Percentiles rank a stretch among this genome's conserved stretches.
Evolutionary conservation across 1,284 basidiomycete species (phyloP).

Genomic region (Cryptococcus amylolentus): DNA sequence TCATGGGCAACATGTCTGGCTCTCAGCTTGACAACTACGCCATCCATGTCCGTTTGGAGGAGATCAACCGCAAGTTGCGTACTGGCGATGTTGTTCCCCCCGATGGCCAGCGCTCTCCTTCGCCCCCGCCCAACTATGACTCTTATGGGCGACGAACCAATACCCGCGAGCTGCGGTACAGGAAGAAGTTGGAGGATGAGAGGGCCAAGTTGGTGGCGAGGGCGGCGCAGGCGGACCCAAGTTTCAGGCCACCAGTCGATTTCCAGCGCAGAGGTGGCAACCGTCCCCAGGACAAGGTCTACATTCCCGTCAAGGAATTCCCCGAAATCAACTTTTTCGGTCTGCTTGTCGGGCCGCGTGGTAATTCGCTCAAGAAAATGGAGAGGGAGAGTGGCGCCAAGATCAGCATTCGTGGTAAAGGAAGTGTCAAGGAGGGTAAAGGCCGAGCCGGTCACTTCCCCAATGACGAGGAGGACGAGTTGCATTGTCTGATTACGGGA

Average conservation of each 20-base stretch:
- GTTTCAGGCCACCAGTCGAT: conserved; percentile 93
- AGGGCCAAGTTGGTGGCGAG: conserved; percentile 88
- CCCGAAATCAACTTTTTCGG: conserved; percentile 99
- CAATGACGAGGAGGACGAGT: conserved; percentile 96
- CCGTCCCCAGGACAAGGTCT: conserved; percentile 93
- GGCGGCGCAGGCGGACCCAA: conserved; percentile 95
- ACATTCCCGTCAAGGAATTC: conserved; percentile 98
- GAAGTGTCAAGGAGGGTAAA: conserved; percentile 98
- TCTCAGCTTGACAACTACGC: conserved; percentile 93
- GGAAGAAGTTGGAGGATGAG: conserved; percentile 97
- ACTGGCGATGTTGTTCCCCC: conserved; percentile 94
- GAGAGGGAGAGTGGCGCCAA: conserved; percentile 96
- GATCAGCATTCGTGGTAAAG: conserved; percentile 97
- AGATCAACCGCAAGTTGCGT: conserved; percentile 91
- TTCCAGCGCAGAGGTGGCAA: conserved; percentile 74
- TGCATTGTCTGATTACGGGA: conserved; percentile 94
- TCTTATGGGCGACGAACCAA: conserved; percentile 95
- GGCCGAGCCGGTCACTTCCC: conserved; percentile 86
- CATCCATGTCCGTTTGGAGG: conserved; percentile 89
- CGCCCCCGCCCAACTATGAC: conserved; percentile 96
- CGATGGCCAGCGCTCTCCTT: conserved; percentile 89
- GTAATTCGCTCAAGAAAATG: conserved; percentile 99
- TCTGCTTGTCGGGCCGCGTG: conserved; percentile 93
- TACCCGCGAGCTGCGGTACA: conserved; percentile 95
- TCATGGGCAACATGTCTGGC: conserved; percentile 86